Percentiles rank a stretch among this genome's conserved stretches.
Evolutionary conservation across 73 alveolate species (phyloP).

Genomic region (Paramecium biaurelia): DNA sequence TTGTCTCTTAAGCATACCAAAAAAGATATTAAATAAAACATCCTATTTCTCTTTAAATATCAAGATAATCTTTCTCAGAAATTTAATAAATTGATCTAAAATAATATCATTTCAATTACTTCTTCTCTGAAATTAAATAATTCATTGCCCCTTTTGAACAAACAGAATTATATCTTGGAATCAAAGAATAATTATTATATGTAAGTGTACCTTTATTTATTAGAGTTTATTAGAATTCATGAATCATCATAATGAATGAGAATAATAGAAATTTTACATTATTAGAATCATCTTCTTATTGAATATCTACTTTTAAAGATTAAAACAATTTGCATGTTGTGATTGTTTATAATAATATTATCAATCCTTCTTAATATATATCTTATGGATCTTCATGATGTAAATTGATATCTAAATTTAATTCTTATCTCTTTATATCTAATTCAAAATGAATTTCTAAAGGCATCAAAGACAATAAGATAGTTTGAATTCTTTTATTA

Average conservation of each 20-base stretch:
- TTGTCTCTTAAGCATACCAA: neutral
- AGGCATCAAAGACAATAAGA: neutral
- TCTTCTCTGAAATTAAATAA: neutral
- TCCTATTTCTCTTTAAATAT: neutral
- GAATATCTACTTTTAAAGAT: neutral
- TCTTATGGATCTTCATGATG: conserved; percentile 29
- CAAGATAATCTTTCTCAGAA: neutral
- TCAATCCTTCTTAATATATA: neutral
- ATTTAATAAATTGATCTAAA: neutral
- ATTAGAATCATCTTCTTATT: neutral
- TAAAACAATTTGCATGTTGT: neutral
- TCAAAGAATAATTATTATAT: neutral
- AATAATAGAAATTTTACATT: neutral
- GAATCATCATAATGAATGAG: neutral
- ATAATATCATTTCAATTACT: neutral
- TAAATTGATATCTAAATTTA: neutral
- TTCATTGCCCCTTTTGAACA: neutral
- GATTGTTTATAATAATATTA: neutral
- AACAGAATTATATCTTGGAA: neutral
- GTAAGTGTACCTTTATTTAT: neutral
- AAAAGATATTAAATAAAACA: neutral
- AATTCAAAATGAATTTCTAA: neutral
- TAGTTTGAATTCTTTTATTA: neutral
- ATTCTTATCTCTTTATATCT: neutral
- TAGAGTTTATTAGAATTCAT: neutral